Evolutionary conservation across 768 basidiomycete genomes (phyloP).

Genomic region (Pholiota microspora): DNA sequence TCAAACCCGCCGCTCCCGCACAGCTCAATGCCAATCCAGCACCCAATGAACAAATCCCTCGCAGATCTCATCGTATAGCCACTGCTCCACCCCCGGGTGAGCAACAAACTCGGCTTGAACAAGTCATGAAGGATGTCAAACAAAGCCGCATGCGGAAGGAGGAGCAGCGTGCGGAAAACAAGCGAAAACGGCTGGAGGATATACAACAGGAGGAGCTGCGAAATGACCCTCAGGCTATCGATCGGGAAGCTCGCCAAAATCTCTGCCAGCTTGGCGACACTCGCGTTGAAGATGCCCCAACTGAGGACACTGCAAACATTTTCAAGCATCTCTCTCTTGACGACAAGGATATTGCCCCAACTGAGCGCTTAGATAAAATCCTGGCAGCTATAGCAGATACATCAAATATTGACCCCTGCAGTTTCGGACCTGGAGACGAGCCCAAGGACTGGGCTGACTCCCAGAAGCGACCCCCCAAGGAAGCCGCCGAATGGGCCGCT

Average conservation of each 20-base stretch:
- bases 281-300: too few species aligned
- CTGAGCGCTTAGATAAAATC: neutral
- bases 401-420: conserved; percentile 1
- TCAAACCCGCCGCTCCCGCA: too few species aligned
- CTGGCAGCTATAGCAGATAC: neutral
- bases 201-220: neutral
- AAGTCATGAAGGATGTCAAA: neutral
- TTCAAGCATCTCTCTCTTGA: too few species aligned
- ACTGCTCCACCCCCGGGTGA: too few species aligned
- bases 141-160: neutral
- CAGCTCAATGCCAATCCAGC: too few species aligned
- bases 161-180: neutral
- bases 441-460: conserved; percentile 5
- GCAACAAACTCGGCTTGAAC: too few species aligned
- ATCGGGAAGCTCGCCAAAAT: neutral
- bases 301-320: too few species aligned
- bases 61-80: too few species aligned
- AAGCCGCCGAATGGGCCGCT: conserved; percentile 13
- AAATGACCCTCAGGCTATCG: neutral
- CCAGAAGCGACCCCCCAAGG: neutral
- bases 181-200: neutral
- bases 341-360: neutral
- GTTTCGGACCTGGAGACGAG: neutral
- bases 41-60: neutral
- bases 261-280: too few species aligned